Conservation (phyloP, 1,284 basidiomycete genomes). For the Earliella scabrosa region DNA sequence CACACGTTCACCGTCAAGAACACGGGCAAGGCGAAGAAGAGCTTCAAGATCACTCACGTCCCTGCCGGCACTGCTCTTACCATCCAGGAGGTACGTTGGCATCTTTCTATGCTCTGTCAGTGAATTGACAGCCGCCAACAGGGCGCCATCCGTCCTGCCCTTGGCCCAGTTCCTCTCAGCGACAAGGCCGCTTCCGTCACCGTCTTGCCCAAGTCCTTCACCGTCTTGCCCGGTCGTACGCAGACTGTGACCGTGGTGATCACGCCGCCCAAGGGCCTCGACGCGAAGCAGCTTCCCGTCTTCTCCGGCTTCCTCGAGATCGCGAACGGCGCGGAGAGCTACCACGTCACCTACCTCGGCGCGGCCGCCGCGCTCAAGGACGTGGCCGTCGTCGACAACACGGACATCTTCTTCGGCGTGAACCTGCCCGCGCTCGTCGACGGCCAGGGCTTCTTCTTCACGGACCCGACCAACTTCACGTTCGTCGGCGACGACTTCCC, state of each 20-base stretch:
- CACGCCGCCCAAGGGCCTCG: conserved; percentile 47
- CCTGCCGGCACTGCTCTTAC: conserved; percentile 61
- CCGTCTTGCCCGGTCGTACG: conserved; percentile 37
- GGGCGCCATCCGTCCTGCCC: conserved; percentile 44
- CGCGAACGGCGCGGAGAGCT: conserved; percentile 43
- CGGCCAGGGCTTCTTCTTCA: conserved; percentile 43
- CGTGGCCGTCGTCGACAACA: conserved; percentile 54
- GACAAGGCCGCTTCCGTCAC: conserved; percentile 46
- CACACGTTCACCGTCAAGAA: conserved; percentile 56
- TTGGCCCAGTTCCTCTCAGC: conserved; percentile 56
- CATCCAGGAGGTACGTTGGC: conserved; percentile 35
- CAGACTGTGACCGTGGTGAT: conserved; percentile 37
- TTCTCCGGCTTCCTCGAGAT: conserved; percentile 65
- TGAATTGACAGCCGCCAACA: conserved; percentile 2
- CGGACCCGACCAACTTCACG: conserved; percentile 51
- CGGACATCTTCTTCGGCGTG: conserved; percentile 49
- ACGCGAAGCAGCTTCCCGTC: conserved; percentile 54
- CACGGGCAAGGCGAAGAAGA: conserved; percentile 43
- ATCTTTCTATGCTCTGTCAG: background rate
- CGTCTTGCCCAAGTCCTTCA: conserved; percentile 40
- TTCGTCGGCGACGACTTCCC: conserved; percentile 52
- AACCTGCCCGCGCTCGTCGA: conserved; percentile 47
- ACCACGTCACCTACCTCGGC: conserved; percentile 57
- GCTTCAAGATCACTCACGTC: conserved; percentile 51
- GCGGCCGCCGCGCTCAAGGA: conserved; percentile 50